A percentile compares a stretch with the other conserved stretches of the same genome.
These are phyloP conservation scores for Lepidium africanum DNA, from an alignment of 345 rosid genomes.

Conservation along the genomic window DNA sequence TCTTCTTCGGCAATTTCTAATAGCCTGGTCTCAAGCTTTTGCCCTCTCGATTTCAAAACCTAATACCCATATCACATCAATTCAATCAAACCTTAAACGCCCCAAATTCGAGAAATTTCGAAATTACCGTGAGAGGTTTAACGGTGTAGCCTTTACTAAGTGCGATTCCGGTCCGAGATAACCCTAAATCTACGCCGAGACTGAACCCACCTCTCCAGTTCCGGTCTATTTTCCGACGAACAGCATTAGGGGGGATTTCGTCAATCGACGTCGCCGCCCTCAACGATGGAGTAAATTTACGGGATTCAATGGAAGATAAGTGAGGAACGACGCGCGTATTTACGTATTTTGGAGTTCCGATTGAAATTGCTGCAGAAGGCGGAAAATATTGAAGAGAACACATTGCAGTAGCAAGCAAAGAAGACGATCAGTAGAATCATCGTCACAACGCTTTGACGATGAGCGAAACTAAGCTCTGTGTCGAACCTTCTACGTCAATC, in stretches of 20 bases:
- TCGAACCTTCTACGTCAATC: not conserved
- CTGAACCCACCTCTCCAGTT: constrained; percentile 87
- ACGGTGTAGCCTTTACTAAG: constrained; percentile 70
- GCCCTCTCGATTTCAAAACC: constrained; percentile 76
- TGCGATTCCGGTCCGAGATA: constrained; percentile 75
- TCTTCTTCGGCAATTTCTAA: constrained; percentile 65
- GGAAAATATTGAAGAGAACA: constrained; percentile 16
- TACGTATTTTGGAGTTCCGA: constrained; percentile 5
- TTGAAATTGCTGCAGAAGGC: not conserved
- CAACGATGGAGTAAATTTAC: not conserved
- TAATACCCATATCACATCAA: constrained; percentile 13
- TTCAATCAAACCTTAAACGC: not conserved
- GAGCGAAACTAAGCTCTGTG: not conserved
- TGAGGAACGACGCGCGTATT: constrained; percentile 1
- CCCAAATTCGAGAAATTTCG: not conserved
- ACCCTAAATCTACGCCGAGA: constrained; percentile 78
- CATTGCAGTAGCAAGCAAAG: constrained; percentile 10
- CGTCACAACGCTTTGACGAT: not conserved
- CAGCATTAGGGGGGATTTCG: constrained; percentile 70
- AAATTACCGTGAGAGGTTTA: constrained; percentile 64
- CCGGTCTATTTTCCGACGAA: constrained; percentile 48
- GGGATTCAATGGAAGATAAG: not conserved
- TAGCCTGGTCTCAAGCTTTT: constrained; percentile 62
- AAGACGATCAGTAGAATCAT: not conserved
- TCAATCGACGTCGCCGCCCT: constrained; percentile 30